A percentile compares a stretch with the other conserved stretches of the same genome.
Conservation (phyloP, 305 asterid genomes). For the Ilex paraguariensis region DNA sequence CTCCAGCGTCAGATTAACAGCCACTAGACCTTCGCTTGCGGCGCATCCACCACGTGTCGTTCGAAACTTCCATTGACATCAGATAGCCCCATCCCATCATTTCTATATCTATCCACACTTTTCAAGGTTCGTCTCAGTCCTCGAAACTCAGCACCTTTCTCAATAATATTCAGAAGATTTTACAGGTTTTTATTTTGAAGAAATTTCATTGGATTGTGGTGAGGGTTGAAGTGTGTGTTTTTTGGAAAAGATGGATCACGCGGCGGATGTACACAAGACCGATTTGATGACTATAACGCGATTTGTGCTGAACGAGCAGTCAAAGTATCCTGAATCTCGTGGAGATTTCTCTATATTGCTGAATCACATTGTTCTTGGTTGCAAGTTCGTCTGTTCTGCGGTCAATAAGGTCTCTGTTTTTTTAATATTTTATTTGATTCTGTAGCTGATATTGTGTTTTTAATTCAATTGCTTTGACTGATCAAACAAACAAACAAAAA, state of each 20-base stretch:
- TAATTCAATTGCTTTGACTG: no score
- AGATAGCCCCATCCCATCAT: conserved; percentile 1
- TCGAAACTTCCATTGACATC: conserved; percentile 7
- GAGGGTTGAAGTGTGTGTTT: neutral
- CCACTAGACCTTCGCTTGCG: conserved; percentile 1
- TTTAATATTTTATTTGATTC: neutral
- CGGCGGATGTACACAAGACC: conserved; percentile 70
- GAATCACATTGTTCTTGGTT: conserved; percentile 77
- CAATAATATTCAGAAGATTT: neutral
- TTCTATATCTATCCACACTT: neutral
- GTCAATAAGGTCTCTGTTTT: conserved; percentile 67
- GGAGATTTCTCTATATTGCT: conserved; percentile 88
- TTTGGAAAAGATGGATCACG: conserved; percentile 55
- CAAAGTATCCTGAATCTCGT: conserved; percentile 69
- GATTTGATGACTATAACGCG: conserved; percentile 91
- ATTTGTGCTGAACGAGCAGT: conserved; percentile 77
- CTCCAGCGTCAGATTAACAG: neutral
- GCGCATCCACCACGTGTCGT: conserved; percentile 13
- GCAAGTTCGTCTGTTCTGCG: conserved; percentile 89
- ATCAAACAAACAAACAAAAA: no score
- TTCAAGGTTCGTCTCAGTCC: neutral
- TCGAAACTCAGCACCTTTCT: conserved; percentile 2
- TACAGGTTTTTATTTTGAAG: neutral
- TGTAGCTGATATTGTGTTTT: no score
- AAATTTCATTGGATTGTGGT: neutral